phyloP scores from a whole-genome alignment of 768 basidiomycete species.

The Tricholoma hemisulphureum region DNA sequence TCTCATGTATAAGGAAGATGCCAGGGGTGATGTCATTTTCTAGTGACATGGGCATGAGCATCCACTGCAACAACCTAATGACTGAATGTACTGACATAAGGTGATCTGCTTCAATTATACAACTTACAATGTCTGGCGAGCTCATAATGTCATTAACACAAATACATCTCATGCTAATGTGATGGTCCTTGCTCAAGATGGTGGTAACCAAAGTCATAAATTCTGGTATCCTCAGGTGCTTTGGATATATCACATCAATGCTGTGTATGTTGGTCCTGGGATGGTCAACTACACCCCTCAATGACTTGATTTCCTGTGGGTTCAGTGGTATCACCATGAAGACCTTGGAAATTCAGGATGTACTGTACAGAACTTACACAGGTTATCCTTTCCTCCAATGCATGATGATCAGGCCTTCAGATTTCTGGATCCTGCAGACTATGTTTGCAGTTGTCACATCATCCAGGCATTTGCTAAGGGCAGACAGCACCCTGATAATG shows the following conservation, averaged over 20 bases:
- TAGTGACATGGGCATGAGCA: no score
- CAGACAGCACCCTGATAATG: background rate
- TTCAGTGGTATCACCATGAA: conserved; percentile 23
- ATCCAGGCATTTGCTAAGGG: conserved; percentile 5
- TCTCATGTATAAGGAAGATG: background rate
- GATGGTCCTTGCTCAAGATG: no score
- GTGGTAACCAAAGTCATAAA: conserved; percentile 13
- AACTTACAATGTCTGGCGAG: no score
- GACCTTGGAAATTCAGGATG: background rate
- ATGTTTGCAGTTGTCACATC: conserved; percentile 29
- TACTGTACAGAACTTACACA: conserved; percentile 5
- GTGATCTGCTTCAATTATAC: no score
- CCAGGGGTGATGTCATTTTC: no score
- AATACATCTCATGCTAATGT: no score
- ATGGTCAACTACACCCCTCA: conserved; percentile 2
- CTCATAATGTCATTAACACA: no score
- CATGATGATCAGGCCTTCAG: conserved; percentile 33
- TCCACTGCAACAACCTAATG: no score
- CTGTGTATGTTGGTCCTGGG: conserved; percentile 11
- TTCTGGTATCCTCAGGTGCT: conserved; percentile 30
- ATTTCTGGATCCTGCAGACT: conserved; percentile 42
- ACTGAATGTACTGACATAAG: no score
- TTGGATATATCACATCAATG: conserved; percentile 25
- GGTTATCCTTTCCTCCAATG: conserved; percentile 33
- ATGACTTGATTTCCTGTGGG: conserved; percentile 29